Base-by-base conservation (phyloP, 2,329 filamentous ascomycete species). In the Xylariaceae sp. region DNA sequence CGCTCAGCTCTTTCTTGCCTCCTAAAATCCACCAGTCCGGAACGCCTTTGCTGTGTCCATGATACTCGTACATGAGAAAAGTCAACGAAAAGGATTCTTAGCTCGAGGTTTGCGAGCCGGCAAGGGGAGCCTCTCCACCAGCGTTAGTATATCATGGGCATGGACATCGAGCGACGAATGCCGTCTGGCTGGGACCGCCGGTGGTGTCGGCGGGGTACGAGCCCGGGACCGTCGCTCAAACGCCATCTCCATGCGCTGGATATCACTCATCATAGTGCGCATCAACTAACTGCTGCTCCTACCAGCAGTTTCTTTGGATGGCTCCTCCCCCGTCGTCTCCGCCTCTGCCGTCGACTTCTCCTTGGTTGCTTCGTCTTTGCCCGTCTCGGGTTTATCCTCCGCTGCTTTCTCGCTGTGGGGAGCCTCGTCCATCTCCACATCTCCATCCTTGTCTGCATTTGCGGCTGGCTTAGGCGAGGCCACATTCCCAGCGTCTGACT, bases 361-460 rank as follows among this genome's bases (percentile, higher is more conserved):
- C 22, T 28, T 28, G 22, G 22, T 28, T 28, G 51, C 36, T 1
- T 47, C 22, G 10, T 63, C 55, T 50, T 57, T 58, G 13, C 51
- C 28, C 14, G 46, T 44, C 16, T 58, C 59, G 13, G 48, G 36
- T 1, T 42, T 31, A 39, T 75, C 73, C 31, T 69, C 68, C 51
- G 7, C 7, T 28, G 22, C 22, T 28, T 75, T 73, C 42, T 75
- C 53, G 9, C 63, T 60, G 1, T 54, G 31, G 5, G 67, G 64
- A 2, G 71, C 57, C 41, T 74, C 75, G 2, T 67, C 69, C 77
- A 81, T 81, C 10, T 77, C 75, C 6, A 81, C 69, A 59, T 81
- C 77, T 12, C 77, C 77, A 51, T 80, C 77, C 2, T 64, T 66
- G 31, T 81, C 78, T 5, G 73, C 64, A 33, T 70, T 71, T 5